phyloP scores from a whole-genome alignment of 805 yeast species.

The Tetrapisispora namnaoensis region DNA sequence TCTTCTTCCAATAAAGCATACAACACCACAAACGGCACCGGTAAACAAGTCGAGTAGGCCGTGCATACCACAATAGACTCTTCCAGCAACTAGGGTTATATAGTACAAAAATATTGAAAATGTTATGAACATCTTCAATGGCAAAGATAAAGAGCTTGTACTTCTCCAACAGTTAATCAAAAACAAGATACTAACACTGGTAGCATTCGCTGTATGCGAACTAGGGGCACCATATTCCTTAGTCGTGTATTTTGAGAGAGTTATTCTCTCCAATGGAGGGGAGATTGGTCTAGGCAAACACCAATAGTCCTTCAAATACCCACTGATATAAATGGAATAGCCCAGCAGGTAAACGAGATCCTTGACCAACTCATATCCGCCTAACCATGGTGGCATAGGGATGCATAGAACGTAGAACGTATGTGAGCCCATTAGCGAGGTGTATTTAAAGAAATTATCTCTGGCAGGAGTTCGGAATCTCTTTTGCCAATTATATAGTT shows the following conservation, averaged over 20 bases:
- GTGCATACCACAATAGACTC: constrained; percentile 97
- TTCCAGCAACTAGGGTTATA: constrained; percentile 60
- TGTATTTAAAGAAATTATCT: constrained; percentile 75
- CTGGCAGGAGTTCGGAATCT: constrained; percentile 38
- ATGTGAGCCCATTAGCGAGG: constrained; percentile 88
- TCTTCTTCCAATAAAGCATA: constrained; percentile 40
- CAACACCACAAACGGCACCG: constrained; percentile 57
- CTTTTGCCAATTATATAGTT: constrained; percentile 48
- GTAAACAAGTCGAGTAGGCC: constrained; percentile 68
- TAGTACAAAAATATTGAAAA: constrained; percentile 38
- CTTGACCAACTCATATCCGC: constrained; percentile 45
- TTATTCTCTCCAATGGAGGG: constrained; percentile 84
- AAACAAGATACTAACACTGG: constrained; percentile 59
- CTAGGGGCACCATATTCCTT: constrained; percentile 94
- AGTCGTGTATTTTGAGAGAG: constrained; percentile 81
- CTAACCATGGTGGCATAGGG: constrained; percentile 83
- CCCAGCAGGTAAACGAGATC: constrained; percentile 62
- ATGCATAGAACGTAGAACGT: constrained; percentile 85
- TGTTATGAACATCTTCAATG: constrained; percentile 6
- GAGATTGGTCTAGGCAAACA: constrained; percentile 89
- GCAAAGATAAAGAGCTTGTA: constrained; percentile 1
- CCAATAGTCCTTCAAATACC: constrained; percentile 70
- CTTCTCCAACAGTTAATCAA: constrained; percentile 18
- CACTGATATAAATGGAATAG: constrained; percentile 54
- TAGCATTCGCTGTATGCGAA: constrained; percentile 88